Evolutionary conservation across 257 asterid species (phyloP).

Genomic region (Linderniella brevidens): DNA sequence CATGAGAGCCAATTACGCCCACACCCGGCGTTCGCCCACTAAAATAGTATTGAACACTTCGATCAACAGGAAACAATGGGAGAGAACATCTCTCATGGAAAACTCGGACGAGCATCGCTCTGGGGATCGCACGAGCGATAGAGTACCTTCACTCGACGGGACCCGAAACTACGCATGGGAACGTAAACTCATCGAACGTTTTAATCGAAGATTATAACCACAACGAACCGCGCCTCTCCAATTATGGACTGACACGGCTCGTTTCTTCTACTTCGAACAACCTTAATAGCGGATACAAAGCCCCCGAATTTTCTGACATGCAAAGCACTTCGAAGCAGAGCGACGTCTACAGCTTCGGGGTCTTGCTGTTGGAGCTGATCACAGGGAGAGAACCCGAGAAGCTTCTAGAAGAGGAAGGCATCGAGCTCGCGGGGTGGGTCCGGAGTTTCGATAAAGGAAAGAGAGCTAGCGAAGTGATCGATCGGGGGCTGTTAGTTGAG

Average conservation of each 20-base stretch:
- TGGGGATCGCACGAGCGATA: constrained; percentile 25
- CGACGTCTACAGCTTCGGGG: constrained; percentile 40
- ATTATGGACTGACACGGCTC: constrained; percentile 29
- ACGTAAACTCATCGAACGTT: constrained; percentile 45
- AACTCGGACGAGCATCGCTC: constrained; percentile 23
- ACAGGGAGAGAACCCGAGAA: constrained; percentile 24
- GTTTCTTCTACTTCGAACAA: constrained; percentile 15
- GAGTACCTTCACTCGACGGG: constrained; percentile 32
- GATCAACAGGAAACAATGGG: constrained; percentile 16
- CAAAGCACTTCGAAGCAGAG: constrained; percentile 24
- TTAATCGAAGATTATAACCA: constrained; percentile 21
- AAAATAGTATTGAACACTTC: not conserved
- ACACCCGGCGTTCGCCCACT: too few relatives aligned
- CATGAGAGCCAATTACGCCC: too few relatives aligned
- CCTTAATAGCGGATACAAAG: constrained; percentile 25
- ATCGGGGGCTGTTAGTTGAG: constrained; percentile 14
- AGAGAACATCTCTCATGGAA: constrained; percentile 20
- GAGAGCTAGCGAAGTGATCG: constrained; percentile 24
- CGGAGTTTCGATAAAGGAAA: constrained; percentile 17
- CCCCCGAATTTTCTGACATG: constrained; percentile 35
- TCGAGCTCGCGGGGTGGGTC: constrained; percentile 33
- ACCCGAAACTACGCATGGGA: constrained; percentile 31
- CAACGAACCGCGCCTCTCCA: constrained; percentile 19
- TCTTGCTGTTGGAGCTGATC: constrained; percentile 28
- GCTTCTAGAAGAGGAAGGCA: constrained; percentile 21